Percentiles rank a stretch among this genome's conserved stretches.
phyloP scores from a whole-genome alignment of 768 basidiomycete genomes.

The Xerocomellus intermedius region DNA sequence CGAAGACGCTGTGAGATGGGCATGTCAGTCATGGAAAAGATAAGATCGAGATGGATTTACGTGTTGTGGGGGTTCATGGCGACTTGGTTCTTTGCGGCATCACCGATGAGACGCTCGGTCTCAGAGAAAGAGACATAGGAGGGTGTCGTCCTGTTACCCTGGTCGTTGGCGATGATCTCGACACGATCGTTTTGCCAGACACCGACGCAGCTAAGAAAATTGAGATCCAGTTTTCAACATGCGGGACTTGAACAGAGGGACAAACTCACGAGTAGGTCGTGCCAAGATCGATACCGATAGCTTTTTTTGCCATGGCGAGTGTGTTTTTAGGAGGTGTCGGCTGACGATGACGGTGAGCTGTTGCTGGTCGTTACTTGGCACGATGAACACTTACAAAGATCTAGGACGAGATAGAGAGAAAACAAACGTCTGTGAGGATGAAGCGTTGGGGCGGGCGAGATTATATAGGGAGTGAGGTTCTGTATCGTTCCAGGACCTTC shows the following conservation, averaged over 20 bases:
- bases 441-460: not conserved
- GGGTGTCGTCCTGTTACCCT: slow-evolving; percentile 93
- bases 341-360: slow-evolving; percentile 11
- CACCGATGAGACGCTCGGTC: slow-evolving; percentile 95
- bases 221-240: slow-evolving; percentile 5
- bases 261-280: slow-evolving; percentile 85
- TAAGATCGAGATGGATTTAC: slow-evolving; percentile 32
- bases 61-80: slow-evolving; percentile 98
- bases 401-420: slow-evolving; percentile 8
- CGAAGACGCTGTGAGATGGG: slow-evolving; percentile 69
- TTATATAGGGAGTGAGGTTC: slow-evolving; percentile 34
- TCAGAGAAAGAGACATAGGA: slow-evolving; percentile 96
- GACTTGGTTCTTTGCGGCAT: slow-evolving; percentile 98
- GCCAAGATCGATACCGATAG: slow-evolving; percentile 87
- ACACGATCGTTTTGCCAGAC: slow-evolving; percentile 99
- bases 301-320: slow-evolving; percentile 72
- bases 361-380: not conserved
- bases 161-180: slow-evolving; percentile 96
- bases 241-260: not conserved
- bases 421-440: slow-evolving; percentile 14
- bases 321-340: slow-evolving; percentile 4
- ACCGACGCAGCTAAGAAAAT: slow-evolving; percentile 80
- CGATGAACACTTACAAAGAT: slow-evolving; percentile 20
- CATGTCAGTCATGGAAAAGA: slow-evolving; percentile 1
- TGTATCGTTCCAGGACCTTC: slow-evolving; percentile 35